Conservation (phyloP, 805 yeast species). For the Brettanomyces sp. region DNA sequence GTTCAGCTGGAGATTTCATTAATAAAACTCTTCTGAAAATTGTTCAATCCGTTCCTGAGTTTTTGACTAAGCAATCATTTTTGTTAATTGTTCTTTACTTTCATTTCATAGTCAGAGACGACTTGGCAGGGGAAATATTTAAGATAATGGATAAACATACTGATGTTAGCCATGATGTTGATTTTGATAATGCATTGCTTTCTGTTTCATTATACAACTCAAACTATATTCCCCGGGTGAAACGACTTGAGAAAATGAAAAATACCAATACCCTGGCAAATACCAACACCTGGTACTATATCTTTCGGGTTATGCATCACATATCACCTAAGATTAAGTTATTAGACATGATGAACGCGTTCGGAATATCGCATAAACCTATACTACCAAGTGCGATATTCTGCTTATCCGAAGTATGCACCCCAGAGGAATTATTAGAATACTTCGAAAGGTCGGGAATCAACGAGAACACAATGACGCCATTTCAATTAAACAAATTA, state of each 20-base stretch:
- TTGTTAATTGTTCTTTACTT: slow-evolving; percentile 9
- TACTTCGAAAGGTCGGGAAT: slow-evolving; percentile 10
- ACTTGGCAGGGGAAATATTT: slow-evolving; percentile 9
- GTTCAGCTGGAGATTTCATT: slow-evolving; percentile 5
- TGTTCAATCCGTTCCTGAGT: slow-evolving; percentile 8
- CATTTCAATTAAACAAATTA: slow-evolving; percentile 15
- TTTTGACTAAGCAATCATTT: slow-evolving; percentile 14
- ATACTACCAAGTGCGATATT: slow-evolving; percentile 12
- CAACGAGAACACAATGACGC: slow-evolving; percentile 1
- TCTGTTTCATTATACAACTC: slow-evolving; percentile 10
- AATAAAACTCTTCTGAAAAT: slow-evolving; percentile 8
- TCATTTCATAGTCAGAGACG: slow-evolving; percentile 13
- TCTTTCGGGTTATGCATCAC: slow-evolving; percentile 13
- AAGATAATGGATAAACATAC: slow-evolving; percentile 15
- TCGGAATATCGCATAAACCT: slow-evolving; percentile 14
- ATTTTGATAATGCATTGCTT: slow-evolving; percentile 19
- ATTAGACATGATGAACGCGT: slow-evolving; percentile 16
- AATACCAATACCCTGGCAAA: slow-evolving; percentile 11
- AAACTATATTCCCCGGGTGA: slow-evolving; percentile 10
- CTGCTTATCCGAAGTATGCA: slow-evolving; percentile 7
- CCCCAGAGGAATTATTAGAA: slow-evolving; percentile 11
- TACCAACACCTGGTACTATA: slow-evolving; percentile 21
- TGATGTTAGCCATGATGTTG: slow-evolving; percentile 15
- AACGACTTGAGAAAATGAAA: slow-evolving; percentile 11
- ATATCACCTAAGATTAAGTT: slow-evolving; percentile 11